These are phyloP conservation scores for Zalerion maritima DNA, from an alignment of 495 filamentous ascomycete genomes.

Conservation along the genomic window DNA sequence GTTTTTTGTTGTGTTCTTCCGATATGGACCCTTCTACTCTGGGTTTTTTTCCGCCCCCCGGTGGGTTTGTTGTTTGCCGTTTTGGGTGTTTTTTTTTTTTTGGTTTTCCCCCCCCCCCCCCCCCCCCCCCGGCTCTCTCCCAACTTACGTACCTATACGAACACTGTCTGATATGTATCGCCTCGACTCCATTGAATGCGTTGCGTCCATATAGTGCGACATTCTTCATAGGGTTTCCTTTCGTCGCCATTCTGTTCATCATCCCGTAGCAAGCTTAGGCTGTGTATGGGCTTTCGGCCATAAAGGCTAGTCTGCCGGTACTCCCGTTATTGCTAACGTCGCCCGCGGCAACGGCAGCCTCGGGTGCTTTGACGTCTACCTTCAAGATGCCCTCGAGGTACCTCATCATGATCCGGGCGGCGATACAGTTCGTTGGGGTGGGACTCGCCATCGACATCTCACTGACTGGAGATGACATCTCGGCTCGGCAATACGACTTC, in stretches of 20 bases:
- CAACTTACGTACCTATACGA: too few species aligned
- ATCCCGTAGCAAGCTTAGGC: not conserved
- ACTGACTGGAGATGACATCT: constrained; percentile 11
- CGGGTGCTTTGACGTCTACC: constrained; percentile 11
- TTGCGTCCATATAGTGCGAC: not conserved
- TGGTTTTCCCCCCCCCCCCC: too few species aligned
- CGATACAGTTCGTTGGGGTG: constrained; percentile 22
- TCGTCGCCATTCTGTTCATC: not conserved
- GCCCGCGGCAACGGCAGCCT: constrained; percentile 16
- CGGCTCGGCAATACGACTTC: constrained; percentile 20
- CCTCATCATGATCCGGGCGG: constrained; percentile 19
- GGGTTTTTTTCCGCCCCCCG: too few species aligned
- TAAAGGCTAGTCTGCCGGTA: constrained; percentile 22
- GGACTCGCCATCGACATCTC: constrained; percentile 20
- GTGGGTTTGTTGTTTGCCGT: too few species aligned
- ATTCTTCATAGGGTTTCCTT: constrained; percentile 12
- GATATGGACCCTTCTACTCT: too few species aligned
- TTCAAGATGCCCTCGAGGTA: constrained; percentile 21
- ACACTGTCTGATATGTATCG: too few species aligned
- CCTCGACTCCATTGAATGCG: too few species aligned
- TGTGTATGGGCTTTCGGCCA: not conserved
- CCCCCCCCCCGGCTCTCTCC: too few species aligned
- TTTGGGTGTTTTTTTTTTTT: too few species aligned
- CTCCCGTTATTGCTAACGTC: constrained; percentile 20
- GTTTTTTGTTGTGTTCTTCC: too few species aligned